Evolutionary conservation across 1,139 yeast species (phyloP), one percentile per base, ranked within the genome.

Genomic region (Protomyces inouyei): DNA sequence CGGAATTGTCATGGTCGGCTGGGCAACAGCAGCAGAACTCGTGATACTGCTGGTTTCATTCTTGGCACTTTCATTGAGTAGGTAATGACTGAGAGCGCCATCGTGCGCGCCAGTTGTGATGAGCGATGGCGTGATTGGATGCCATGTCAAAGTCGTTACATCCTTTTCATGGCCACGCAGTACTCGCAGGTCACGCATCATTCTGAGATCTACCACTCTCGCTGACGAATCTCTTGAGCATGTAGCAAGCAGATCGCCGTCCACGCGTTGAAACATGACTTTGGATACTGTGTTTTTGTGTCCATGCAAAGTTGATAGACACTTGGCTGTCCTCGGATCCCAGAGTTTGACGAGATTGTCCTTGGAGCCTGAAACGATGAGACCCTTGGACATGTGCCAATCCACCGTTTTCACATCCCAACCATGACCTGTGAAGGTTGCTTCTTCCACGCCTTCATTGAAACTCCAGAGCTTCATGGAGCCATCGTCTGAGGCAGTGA

Each of bases 351-450:
- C 85, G 70, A 91, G 78, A 74, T 95, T 95, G 76, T 93, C 99
- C 73, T 95, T 93, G 0, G 98, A 92, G 0, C 98, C 82, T 23
- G 78, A 73, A 6, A 75, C 81, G 28, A 79, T 67, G 48, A 95
- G 80, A 0, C 98, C 97, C 74, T 90, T 77, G 18, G 83, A 80
- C 6, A 95, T 89, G 75, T 93, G 99, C 99, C 99, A 93, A 74
- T 93, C 98, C 63, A 96, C 91, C 66, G 93, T 85, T 74, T 93
- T 93, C 38, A 93, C 97, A 76, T 93, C 99, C 99, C 99, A 93
- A 73, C 95, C 97, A 76, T 93, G 99, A 0, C 98, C 98, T 35
- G 85, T 82, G 60, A 93, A 79, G 0, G 84, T 80, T 55, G 90
- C 76, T 73, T 93, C 99, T 71, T 90, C 96, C 66, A 83, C 79